These are phyloP conservation scores for Phylloporus scabripes DNA, from an alignment of 768 basidiomycete genomes.

Conservation along the genomic window DNA sequence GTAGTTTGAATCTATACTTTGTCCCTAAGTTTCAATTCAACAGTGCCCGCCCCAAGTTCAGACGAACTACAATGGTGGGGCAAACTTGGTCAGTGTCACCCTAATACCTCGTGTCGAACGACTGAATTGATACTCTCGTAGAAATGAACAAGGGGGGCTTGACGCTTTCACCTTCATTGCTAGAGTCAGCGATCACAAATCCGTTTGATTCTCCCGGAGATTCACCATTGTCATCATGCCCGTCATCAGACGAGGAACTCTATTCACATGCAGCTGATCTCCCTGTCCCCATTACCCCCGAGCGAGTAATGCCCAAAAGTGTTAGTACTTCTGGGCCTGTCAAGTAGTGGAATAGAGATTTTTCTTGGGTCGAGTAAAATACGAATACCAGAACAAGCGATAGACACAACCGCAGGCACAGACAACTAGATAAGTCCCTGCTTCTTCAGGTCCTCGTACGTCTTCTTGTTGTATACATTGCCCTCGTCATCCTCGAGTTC, in stretches of 20 bases:
- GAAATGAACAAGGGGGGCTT: conserved; percentile 16
- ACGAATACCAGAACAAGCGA: not conserved
- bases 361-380: not conserved
- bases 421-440: conserved; percentile 74
- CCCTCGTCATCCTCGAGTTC: conserved; percentile 98
- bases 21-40: conserved; percentile 5
- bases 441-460: conserved; percentile 95
- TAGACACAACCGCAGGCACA: conserved; percentile 1
- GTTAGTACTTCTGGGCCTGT: conserved; percentile 2
- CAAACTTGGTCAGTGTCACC: conserved; percentile 45
- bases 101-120: not conserved
- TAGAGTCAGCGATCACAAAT: conserved; percentile 44
- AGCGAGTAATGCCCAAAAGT: conserved; percentile 14
- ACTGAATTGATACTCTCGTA: conserved; percentile 1
- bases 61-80: conserved; percentile 81
- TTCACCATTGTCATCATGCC: conserved; percentile 66
- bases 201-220: conserved; percentile 70
- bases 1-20: not conserved
- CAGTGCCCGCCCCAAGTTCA: conserved; percentile 84
- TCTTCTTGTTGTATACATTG: conserved; percentile 97
- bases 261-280: conserved; percentile 69
- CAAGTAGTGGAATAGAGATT: conserved; percentile 4
- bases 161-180: conserved; percentile 36
- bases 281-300: conserved; percentile 57
- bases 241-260: conserved; percentile 81